Evolutionary conservation across 1,284 basidiomycete species (phyloP).

Genomic region (Puccinia triticina): DNA sequence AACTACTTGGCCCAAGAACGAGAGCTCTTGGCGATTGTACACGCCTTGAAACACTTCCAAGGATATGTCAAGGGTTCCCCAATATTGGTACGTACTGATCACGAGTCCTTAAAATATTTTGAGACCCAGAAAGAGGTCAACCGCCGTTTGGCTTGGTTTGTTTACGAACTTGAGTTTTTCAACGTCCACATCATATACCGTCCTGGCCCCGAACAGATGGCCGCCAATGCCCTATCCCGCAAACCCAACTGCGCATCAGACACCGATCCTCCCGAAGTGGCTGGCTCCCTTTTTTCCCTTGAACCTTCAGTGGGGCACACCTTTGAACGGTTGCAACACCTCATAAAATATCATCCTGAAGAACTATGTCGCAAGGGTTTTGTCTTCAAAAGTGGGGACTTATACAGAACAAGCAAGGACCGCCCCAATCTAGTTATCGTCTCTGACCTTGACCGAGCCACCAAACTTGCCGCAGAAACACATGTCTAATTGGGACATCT

Average conservation of each 20-base stretch:
- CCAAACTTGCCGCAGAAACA: background rate
- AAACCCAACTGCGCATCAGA: no score
- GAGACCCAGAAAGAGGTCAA: slow-evolving; percentile 25
- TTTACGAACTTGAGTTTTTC: slow-evolving; percentile 23
- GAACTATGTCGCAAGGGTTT: no score
- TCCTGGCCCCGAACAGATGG: slow-evolving; percentile 26
- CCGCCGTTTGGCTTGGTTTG: background rate
- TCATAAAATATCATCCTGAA: no score
- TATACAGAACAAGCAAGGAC: background rate
- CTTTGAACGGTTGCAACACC: no score
- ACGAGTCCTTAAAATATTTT: slow-evolving; percentile 32
- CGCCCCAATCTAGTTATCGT: background rate
- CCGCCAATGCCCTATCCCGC: slow-evolving; percentile 3
- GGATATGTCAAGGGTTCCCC: slow-evolving; percentile 32
- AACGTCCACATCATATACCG: slow-evolving; percentile 14
- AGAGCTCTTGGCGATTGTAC: slow-evolving; percentile 19
- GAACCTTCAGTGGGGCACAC: no score
- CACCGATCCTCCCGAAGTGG: no score
- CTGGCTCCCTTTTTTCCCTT: background rate
- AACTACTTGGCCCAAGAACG: slow-evolving; percentile 15
- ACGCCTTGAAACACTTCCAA: slow-evolving; percentile 23
- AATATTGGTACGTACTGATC: slow-evolving; percentile 11
- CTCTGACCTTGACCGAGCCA: background rate
- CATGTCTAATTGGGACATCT: background rate
- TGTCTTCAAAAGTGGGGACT: no score